These are phyloP conservation scores for Creolimax fragrantissima DNA, from an alignment of 78 protist genomes.

Conservation along the genomic window DNA sequence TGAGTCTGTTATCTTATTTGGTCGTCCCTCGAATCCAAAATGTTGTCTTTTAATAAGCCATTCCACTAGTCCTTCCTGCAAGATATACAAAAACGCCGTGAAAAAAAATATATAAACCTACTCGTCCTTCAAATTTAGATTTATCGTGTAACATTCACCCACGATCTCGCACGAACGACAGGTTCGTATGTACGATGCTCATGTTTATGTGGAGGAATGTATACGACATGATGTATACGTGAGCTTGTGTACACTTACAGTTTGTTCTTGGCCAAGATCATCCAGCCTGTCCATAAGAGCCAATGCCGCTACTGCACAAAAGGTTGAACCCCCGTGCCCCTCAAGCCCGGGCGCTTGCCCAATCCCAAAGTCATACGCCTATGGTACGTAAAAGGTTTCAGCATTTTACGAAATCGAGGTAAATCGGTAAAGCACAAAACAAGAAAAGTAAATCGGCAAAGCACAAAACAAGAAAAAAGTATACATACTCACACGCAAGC, in stretches of 20 bases:
- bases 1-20: slow-evolving; percentile 68
- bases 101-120: too few species aligned
- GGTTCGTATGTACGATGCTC: too few species aligned
- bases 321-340: slow-evolving; percentile 75
- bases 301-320: slow-evolving; percentile 61
- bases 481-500: not conserved
- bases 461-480: not conserved
- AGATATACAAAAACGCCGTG: too few species aligned
- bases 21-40: slow-evolving; percentile 71
- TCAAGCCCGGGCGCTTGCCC: slow-evolving; percentile 63
- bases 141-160: too few species aligned
- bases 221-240: too few species aligned
- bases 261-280: not conserved
- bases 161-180: too few species aligned
- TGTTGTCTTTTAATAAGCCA: not conserved
- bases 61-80: not conserved
- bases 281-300: slow-evolving; percentile 36
- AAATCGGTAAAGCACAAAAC: not conserved
- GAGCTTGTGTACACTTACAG: not conserved
- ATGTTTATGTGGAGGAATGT: too few species aligned
- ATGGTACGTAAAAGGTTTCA: not conserved
- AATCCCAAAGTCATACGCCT: slow-evolving; percentile 46
- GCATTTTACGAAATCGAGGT: too few species aligned
- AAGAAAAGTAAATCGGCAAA: not conserved
- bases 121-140: too few species aligned